Percentiles rank a stretch among this genome's conserved stretches.
These are phyloP conservation scores for Moelleriella libera DNA, from an alignment of 2,329 filamentous ascomycete species.

Conservation along the genomic window DNA sequence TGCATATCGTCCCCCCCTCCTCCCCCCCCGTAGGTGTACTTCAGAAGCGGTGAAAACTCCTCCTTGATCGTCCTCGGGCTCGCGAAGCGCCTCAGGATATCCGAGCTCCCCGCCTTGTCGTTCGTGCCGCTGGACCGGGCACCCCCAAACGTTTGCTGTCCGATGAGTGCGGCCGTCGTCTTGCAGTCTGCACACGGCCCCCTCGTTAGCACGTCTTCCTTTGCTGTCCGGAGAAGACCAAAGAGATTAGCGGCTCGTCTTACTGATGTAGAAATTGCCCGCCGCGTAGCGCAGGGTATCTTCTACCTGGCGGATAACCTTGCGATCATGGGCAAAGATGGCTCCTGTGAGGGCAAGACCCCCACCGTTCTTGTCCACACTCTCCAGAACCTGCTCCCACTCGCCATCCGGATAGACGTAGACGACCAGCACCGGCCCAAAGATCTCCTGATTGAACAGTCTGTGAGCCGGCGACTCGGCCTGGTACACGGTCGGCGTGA, in stretches of 20 bases:
- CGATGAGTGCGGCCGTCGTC: conserved; percentile 59
- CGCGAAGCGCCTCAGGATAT: conserved; percentile 51
- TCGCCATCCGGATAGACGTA: conserved; percentile 64
- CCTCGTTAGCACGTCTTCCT: no score
- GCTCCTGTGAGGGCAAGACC: conserved; percentile 70
- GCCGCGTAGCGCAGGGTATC: conserved; percentile 58
- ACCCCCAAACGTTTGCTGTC: conserved; percentile 60
- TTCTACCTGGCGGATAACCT: conserved; percentile 53
- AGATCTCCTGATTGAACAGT: conserved; percentile 66
- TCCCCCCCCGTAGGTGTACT: no score
- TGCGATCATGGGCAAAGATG: conserved; percentile 58
- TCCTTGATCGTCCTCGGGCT: conserved; percentile 59
- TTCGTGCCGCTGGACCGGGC: conserved; percentile 56
- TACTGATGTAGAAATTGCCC: conserved; percentile 69
- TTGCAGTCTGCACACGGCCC: conserved; percentile 41
- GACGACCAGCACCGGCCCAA: conserved; percentile 61
- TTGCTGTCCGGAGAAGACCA: no score
- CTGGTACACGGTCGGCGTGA: conserved; percentile 70
- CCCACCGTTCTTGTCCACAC: conserved; percentile 51
- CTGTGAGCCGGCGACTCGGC: conserved; percentile 61
- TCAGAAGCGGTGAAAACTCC: conserved; percentile 36
- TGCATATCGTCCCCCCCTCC: no score
- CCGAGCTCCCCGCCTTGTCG: conserved; percentile 56
- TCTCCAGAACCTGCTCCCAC: conserved; percentile 36
- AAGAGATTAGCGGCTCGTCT: no score